These are phyloP conservation scores for Nectriaceae sp. DNA, from an alignment of 2,329 filamentous ascomycete species.

Conservation along the genomic window DNA sequence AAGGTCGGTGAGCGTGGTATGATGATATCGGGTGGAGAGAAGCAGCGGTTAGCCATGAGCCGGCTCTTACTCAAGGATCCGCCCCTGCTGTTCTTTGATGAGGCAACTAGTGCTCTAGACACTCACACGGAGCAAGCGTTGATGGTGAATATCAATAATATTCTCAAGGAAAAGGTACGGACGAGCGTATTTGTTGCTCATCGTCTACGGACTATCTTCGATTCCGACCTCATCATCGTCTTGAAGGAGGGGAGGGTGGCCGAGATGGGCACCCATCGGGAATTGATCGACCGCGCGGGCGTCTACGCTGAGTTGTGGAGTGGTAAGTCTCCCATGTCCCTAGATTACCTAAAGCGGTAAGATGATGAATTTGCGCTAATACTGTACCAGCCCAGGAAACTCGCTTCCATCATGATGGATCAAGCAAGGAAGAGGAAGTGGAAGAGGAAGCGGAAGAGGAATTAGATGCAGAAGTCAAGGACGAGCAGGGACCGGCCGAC, in stretches of 20 bases:
- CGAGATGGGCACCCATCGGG: conserved; percentile 84
- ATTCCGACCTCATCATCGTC: conserved; percentile 91
- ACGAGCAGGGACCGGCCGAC: too few relatives aligned
- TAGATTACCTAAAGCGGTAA: neutral
- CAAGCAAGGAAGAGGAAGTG: conserved; percentile 38
- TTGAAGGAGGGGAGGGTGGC: conserved; percentile 81
- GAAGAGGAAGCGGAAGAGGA: conserved; percentile 3
- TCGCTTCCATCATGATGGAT: conserved; percentile 51
- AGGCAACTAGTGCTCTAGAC: conserved; percentile 89
- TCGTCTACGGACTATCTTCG: conserved; percentile 87
- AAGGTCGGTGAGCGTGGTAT: conserved; percentile 91
- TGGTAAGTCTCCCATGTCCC: conserved; percentile 55
- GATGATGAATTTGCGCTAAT: conserved; percentile 10
- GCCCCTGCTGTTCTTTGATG: conserved; percentile 89
- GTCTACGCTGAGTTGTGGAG: conserved; percentile 92
- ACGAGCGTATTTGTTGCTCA: conserved; percentile 97
- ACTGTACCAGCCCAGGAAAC: conserved; percentile 60
- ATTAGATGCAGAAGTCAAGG: too few relatives aligned
- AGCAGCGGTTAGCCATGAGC: conserved; percentile 85
- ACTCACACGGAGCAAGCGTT: conserved; percentile 92
- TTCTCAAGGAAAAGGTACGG: conserved; percentile 81
- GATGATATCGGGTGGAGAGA: conserved; percentile 96
- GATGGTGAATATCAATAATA: conserved; percentile 89
- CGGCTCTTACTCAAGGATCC: conserved; percentile 86
- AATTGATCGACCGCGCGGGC: conserved; percentile 76